Percentiles rank a stretch among this genome's conserved stretches.
These are phyloP conservation scores for Pythium angustatum DNA, from an alignment of 352 stramenopile genomes.

Conservation along the genomic window DNA sequence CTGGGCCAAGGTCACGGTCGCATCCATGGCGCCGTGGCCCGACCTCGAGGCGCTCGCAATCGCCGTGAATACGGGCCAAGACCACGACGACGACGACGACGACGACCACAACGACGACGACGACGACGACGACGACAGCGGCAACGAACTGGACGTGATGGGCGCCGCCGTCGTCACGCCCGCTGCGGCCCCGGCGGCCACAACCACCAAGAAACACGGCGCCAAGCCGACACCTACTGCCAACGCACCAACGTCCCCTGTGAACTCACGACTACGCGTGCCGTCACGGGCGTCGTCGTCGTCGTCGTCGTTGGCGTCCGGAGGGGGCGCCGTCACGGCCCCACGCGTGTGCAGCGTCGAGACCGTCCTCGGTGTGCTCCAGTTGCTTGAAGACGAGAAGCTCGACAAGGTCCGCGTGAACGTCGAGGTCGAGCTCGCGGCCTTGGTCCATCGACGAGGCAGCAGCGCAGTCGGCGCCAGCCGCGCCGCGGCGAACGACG, in stretches of 20 bases:
- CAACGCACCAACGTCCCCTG: conserved; percentile 18
- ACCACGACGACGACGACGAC: conserved; percentile 28
- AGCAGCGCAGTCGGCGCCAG: conserved; percentile 11
- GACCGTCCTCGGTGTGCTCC: conserved; percentile 49
- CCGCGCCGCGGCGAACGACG: not conserved
- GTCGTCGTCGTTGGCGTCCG: conserved; percentile 4
- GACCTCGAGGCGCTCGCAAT: conserved; percentile 39
- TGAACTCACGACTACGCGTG: conserved; percentile 25
- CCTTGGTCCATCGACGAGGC: conserved; percentile 18
- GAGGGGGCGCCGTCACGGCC: conserved; percentile 24
- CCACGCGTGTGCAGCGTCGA: conserved; percentile 62
- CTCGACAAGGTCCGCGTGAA: conserved; percentile 65
- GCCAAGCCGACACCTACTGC: not conserved
- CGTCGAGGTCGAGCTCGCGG: conserved; percentile 55
- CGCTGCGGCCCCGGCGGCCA: not conserved
- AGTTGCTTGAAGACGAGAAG: conserved; percentile 49
- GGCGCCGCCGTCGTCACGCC: not conserved
- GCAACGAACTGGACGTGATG: conserved; percentile 22
- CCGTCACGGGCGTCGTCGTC: conserved; percentile 11
- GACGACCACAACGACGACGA: conserved; percentile 43
- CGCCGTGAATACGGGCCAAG: conserved; percentile 22
- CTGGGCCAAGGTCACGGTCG: conserved; percentile 59
- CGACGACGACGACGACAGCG: conserved; percentile 26
- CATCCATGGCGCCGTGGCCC: conserved; percentile 47
- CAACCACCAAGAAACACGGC: not conserved